Base-by-base conservation (phyloP, 2,329 filamentous ascomycete species). In the Metarhizium rileyi region DNA sequence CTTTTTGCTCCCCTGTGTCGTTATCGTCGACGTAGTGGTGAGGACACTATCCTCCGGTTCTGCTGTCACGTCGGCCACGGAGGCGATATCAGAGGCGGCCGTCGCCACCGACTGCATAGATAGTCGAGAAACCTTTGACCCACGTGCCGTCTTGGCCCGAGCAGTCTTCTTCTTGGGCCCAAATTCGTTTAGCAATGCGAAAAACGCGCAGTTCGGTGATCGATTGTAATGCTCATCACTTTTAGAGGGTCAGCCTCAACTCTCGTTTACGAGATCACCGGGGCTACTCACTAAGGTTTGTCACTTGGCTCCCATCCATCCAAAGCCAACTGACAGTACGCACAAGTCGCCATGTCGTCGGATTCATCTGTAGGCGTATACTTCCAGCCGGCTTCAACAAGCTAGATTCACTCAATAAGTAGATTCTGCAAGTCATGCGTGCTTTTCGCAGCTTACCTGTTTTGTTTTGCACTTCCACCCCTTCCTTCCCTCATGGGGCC, bases 261-360 rank as follows among this genome's bases (percentile, higher is more conserved):
- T 22, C 6, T 18, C 9, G 2, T 16, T 16, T 16, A n/a, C 16
- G 18, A 20, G 5, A 26, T 22, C 23, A 9, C 8, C n/a, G 20
- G 6, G 30, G 4, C 42, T 23, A 68, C 85, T 68, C 66, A 90
- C 83, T 86, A 79, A 53, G 93, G 93, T 63, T 95, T 88, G 65
- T 98, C 93, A 52, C 84, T 83, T 1, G 86, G 84, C 63, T 97
- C 93, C 93, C 94, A 98, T 6, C 90, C 90, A 65, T 97, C 91
- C 10, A 98, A 77, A 10, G 86, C 89, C 16, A 97, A 70, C 50
- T 86, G 81, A 70, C 93, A 98, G 68, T 97, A 96, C 26, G 87
- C 78, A 64, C 93, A 98, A 10, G 86, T 93, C 9, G 88, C 87
- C 70, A 91, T 87, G 65, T 98, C 93, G 56, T 93, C 84, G 12